These are phyloP conservation scores for Yarrowia keelungensis DNA, from an alignment of 805 yeast genomes.

Conservation along the genomic window DNA sequence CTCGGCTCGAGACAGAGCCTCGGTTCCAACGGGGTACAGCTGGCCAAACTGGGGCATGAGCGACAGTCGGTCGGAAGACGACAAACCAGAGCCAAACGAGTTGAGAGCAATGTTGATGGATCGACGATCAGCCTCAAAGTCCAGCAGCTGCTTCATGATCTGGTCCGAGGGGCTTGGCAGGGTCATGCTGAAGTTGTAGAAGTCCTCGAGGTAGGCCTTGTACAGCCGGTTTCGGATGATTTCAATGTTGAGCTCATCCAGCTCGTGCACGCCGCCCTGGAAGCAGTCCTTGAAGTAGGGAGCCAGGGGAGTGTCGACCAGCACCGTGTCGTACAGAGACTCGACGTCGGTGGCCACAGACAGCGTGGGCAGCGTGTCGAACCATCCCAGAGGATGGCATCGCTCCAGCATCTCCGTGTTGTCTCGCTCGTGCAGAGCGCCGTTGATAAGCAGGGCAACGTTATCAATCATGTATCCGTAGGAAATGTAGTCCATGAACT, in stretches of 20 bases:
- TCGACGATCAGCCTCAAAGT: conserved; percentile 94
- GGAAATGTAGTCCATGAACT: conserved; percentile 89
- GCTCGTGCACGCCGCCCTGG: conserved; percentile 72
- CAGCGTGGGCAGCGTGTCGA: conserved; percentile 94
- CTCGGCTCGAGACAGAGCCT: conserved; percentile 73
- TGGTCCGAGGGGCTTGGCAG: conserved; percentile 80
- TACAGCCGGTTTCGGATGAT: conserved; percentile 89
- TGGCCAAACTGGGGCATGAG: conserved; percentile 85
- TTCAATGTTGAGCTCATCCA: conserved; percentile 95
- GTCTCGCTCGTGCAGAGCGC: conserved; percentile 95
- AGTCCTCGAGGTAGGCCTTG: conserved; percentile 92
- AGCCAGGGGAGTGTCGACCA: conserved; percentile 96
- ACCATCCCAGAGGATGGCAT: conserved; percentile 98
- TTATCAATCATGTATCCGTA: conserved; percentile 99
- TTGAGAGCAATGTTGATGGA: conserved; percentile 89
- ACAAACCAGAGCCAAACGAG: conserved; percentile 82
- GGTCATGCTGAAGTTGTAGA: conserved; percentile 67
- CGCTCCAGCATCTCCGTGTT: conserved; percentile 84
- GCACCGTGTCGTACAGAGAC: conserved; percentile 87
- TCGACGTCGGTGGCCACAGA: conserved; percentile 95
- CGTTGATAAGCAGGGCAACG: conserved; percentile 93
- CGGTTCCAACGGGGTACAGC: conserved; percentile 73
- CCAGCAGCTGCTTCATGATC: conserved; percentile 76
- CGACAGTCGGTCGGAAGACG: conserved; percentile 70
- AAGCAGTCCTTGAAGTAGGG: conserved; percentile 93